Evolutionary conservation across 1,284 basidiomycete genomes (phyloP), one percentile per base, ranked within the genome.

Genomic region (Puccinia coronata): DNA sequence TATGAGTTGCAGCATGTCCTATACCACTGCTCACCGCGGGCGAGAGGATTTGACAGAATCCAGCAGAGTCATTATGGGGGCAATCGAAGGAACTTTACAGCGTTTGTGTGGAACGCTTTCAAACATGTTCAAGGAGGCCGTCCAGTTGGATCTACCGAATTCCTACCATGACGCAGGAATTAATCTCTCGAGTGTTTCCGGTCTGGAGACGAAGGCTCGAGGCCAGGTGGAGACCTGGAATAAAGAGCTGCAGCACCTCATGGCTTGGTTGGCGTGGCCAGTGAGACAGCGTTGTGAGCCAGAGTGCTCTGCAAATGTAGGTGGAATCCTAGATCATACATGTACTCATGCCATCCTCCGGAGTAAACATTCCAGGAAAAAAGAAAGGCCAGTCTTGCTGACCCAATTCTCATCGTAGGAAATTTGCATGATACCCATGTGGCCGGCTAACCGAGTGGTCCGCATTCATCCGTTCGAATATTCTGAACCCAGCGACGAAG

Each of bases 351-450:
- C 34, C 28, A 39, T 39, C 20, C 34, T 36, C 61, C 28, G 5
- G 11, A 16, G 2, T 34, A n/a, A 31, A 59, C 16, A 39, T 34
- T 6, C 1, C 34, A 16, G 11, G 8, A 23, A 63, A 39, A 39
- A 39, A 34, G 14, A 23, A 12, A 36, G 28, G 28, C 36, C 6
- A n/a, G 20, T 74, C 20, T 25, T 49, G 23, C n/a, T 43, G 49
- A 53, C 23, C 31, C 18, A n/a, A n/a, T 51, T 39, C 28, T 51
- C 39, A 20, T 18, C 57, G 6, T 28, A 75, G 73, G 73, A 75
- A 75, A 75, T 61, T 31, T 75, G 73, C 25, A 59, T 75, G 47
- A 25, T 61, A 59, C 73, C 73, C 34, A 75, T 75, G 73, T 75
- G 73, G 73, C 73, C 73, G 43, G 67, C 67, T 28, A 43, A 25